Evolutionary conservation across 371 early-diverging fungal species (phyloP).

Genomic region (Mucor indicus): DNA sequence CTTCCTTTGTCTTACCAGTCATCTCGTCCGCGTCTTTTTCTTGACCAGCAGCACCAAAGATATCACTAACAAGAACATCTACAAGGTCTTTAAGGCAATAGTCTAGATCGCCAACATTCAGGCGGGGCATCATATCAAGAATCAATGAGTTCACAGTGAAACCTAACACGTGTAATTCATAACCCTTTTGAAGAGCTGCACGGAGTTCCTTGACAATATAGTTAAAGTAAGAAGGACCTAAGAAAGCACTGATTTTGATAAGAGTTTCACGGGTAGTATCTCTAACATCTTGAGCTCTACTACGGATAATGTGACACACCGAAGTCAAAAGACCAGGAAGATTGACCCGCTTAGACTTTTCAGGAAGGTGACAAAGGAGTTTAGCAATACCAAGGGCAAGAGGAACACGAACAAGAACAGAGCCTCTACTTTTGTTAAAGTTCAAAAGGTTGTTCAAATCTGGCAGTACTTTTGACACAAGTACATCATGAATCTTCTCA

Average conservation of each 20-base stretch:
- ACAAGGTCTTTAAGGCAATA: constrained; percentile 69
- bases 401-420: constrained; percentile 79
- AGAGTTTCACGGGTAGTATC: constrained; percentile 85
- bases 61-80: constrained; percentile 75
- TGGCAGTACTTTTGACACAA: constrained; percentile 75
- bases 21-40: constrained; percentile 91
- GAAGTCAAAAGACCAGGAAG: constrained; percentile 83
- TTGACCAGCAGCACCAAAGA: constrained; percentile 87
- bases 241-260: constrained; percentile 75
- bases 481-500: constrained; percentile 64
- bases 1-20: constrained; percentile 86
- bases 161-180: constrained; percentile 89
- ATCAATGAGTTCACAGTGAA: constrained; percentile 86
- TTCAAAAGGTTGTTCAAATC: constrained; percentile 70
- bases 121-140: constrained; percentile 55
- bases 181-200: constrained; percentile 79
- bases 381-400: constrained; percentile 84
- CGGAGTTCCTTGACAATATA: constrained; percentile 86
- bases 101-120: constrained; percentile 77
- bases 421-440: constrained; percentile 67
- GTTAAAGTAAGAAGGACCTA: constrained; percentile 82
- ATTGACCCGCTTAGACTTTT: constrained; percentile 67
- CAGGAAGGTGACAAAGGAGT: constrained; percentile 77
- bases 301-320: constrained; percentile 83
- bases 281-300: constrained; percentile 80